A percentile compares a stretch with the other conserved stretches of the same genome.
phyloP scores from a whole-genome alignment of 2,329 filamentous ascomycete species.

The Lanzia echinophila region DNA sequence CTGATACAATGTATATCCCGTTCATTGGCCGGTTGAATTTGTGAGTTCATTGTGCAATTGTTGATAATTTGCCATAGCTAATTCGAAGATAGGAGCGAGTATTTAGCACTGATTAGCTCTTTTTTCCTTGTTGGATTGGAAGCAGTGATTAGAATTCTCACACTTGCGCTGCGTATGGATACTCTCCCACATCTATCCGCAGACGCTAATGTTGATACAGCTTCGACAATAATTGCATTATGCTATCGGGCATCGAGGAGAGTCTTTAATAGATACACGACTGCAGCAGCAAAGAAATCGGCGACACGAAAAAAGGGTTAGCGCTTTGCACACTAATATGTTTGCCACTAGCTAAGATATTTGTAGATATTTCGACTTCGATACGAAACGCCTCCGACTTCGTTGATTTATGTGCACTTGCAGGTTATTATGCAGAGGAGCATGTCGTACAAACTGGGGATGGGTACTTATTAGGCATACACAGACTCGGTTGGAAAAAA shows the following conservation, averaged over 20 bases:
- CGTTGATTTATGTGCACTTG: constrained; percentile 84
- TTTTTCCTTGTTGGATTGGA: constrained; percentile 79
- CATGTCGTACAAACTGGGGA: constrained; percentile 93
- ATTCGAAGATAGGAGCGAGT: constrained; percentile 59
- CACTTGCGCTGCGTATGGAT: constrained; percentile 74
- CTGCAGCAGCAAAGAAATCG: constrained; percentile 60
- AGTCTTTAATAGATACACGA: constrained; percentile 73
- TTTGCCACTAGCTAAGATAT: constrained; percentile 44
- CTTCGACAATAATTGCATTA: constrained; percentile 71
- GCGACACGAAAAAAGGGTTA: constrained; percentile 60
- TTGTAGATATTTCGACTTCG: constrained; percentile 58
- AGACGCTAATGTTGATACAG: constrained; percentile 35
- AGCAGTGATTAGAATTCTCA: constrained; percentile 75
- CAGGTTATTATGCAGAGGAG: constrained; percentile 90
- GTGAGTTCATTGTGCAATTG: constrained; percentile 24
- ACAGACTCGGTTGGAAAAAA: constrained; percentile 75
- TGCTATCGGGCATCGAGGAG: constrained; percentile 77
- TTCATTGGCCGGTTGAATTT: constrained; percentile 37
- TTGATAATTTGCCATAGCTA: not conserved
- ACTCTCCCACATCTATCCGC: not conserved
- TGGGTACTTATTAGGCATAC: constrained; percentile 85
- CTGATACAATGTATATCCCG: constrained; percentile 31
- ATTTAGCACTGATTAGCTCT: constrained; percentile 77
- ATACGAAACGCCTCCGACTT: constrained; percentile 88
- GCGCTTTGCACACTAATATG: constrained; percentile 51